These are phyloP conservation scores for Pleurozium schreberi DNA, from an alignment of 225 moss, liverwort and hornwort genomes.

Conservation along the genomic window DNA sequence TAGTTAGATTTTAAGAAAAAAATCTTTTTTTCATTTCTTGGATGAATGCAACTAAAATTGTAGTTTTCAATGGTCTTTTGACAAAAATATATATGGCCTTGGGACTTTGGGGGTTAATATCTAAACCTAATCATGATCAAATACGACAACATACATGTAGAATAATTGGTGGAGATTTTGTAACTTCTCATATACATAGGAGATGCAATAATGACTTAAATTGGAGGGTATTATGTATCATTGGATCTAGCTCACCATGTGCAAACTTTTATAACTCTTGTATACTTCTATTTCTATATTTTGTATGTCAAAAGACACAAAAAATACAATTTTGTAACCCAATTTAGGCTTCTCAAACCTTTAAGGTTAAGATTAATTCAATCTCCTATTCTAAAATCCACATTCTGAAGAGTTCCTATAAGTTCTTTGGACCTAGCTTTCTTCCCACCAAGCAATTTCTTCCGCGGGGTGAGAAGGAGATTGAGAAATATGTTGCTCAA, in stretches of 20 bases:
- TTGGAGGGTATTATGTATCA: no score
- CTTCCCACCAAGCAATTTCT: no score
- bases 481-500: background rate
- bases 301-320: background rate
- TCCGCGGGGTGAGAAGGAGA: no score
- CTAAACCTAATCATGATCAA: background rate
- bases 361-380: accelerated
- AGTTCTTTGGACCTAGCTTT: accelerated
- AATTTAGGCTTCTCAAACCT: background rate
- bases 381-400: accelerated
- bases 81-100: no score
- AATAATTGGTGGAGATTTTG: no score
- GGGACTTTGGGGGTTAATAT: no score
- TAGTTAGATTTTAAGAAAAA: no score
- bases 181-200: no score
- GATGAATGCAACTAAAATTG: no score
- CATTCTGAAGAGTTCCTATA: background rate
- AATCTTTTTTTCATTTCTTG: no score
- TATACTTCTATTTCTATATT: background rate
- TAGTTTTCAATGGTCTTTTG: no score
- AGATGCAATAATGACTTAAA: no score
- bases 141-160: accelerated
- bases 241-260: accelerated
- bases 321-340: background rate
- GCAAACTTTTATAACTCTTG: background rate